phyloP scores from a whole-genome alignment of 1,284 basidiomycete genomes.

The Heterobasidion irregulare region DNA sequence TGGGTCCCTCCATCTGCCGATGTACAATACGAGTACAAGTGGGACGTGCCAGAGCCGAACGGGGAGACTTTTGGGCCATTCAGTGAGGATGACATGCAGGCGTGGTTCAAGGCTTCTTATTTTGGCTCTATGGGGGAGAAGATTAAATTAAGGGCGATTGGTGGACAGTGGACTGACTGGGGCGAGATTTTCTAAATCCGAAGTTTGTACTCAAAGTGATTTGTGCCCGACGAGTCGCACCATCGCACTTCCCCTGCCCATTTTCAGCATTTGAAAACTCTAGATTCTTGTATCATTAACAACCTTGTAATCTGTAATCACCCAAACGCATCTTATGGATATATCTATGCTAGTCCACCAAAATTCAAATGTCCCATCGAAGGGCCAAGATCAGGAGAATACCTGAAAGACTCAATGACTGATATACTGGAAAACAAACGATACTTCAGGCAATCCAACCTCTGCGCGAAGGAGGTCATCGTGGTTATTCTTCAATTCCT shows the following conservation, averaged over 20 bases:
- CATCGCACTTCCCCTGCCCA: not conserved
- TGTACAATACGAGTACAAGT: conserved; percentile 71
- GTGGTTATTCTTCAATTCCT: conserved; percentile 84
- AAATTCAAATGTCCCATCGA: not conserved
- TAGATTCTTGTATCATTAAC: too few species aligned
- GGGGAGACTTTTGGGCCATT: conserved; percentile 70
- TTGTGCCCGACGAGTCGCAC: not conserved
- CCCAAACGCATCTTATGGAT: too few species aligned
- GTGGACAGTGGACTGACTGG: conserved; percentile 69
- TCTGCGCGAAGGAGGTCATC: conserved; percentile 95
- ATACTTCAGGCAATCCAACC: conserved; percentile 76
- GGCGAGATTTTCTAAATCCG: conserved; percentile 33
- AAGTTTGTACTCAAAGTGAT: not conserved
- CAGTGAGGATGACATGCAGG: conserved; percentile 62
- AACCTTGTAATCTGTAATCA: too few species aligned
- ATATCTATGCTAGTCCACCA: not conserved
- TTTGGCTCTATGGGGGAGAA: conserved; percentile 71
- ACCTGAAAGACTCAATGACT: conserved; percentile 41
- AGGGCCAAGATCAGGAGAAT: not conserved
- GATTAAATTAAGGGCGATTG: conserved; percentile 54
- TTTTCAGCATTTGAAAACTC: not conserved
- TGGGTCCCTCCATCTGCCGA: conserved; percentile 78
- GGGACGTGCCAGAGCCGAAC: conserved; percentile 47
- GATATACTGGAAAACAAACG: conserved; percentile 90
- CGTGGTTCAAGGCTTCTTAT: conserved; percentile 70